These are phyloP conservation scores for Malus asiatica DNA, from an alignment of 306 rosid genomes.

Conservation along the genomic window DNA sequence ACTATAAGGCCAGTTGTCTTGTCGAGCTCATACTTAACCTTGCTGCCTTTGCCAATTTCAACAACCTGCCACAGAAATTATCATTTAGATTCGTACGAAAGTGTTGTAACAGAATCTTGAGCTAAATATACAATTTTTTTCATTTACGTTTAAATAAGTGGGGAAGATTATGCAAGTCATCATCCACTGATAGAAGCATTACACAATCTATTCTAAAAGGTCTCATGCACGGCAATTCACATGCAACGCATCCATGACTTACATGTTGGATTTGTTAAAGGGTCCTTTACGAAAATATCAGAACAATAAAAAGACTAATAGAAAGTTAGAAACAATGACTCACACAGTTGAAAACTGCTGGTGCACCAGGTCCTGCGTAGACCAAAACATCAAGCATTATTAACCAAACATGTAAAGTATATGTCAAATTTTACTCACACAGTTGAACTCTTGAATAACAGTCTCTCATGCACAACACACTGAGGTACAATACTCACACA, in stretches of 20 bases:
- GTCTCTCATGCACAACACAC: neutral
- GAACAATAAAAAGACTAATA: neutral
- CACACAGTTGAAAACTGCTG: constrained; percentile 83
- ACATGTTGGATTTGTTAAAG: neutral
- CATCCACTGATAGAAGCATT: neutral
- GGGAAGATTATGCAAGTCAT: neutral
- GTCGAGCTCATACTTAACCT: constrained; percentile 96
- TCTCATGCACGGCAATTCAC: neutral
- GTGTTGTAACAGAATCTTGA: neutral
- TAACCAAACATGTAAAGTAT: neutral
- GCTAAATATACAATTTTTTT: neutral
- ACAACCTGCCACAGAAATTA: constrained; percentile 59
- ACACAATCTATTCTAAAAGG: neutral
- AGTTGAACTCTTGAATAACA: neutral
- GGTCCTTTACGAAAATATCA: neutral
- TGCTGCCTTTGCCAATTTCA: constrained; percentile 91
- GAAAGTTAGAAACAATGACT: constrained; percentile 20
- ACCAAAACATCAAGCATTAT: constrained; percentile 17
- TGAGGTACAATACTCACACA: neutral
- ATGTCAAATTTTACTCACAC: neutral
- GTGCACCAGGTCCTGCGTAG: constrained; percentile 92
- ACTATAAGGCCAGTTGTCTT: constrained; percentile 84
- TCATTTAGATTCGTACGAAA: constrained; percentile 1
- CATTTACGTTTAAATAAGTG: too few species aligned
- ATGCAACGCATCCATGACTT: neutral